phyloP scores from a whole-genome alignment of 495 filamentous ascomycete genomes.

The Penicillium dipodomyicola region DNA sequence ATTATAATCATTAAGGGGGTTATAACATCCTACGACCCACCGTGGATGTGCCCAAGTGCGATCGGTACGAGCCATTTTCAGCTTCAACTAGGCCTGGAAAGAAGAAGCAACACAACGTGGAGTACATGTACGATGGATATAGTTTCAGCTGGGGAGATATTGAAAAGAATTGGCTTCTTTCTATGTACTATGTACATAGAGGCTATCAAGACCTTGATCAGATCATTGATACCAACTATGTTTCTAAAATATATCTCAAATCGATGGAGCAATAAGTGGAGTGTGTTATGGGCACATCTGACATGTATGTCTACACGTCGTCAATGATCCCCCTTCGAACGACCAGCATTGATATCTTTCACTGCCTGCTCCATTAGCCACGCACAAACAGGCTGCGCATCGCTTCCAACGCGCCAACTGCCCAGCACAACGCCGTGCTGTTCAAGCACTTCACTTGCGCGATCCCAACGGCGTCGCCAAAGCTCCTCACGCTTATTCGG shows the following conservation, averaged over 20 bases:
- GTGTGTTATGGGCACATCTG: not conserved
- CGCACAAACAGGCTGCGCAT: conserved; percentile 61
- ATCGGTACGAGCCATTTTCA: not conserved
- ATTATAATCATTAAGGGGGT: not conserved
- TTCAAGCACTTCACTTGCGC: conserved; percentile 68
- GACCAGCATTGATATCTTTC: conserved; percentile 20
- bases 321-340: not conserved
- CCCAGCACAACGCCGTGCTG: conserved; percentile 68
- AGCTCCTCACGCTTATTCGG: conserved; percentile 77
- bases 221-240: not conserved
- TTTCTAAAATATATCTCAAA: not conserved
- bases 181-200: not conserved
- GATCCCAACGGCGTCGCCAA: conserved; percentile 76
- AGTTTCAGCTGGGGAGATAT: not conserved
- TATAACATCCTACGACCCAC: not conserved
- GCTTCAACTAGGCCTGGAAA: not conserved
- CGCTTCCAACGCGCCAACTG: conserved; percentile 82
- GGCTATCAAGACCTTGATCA: not conserved
- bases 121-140: not conserved
- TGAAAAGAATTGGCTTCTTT: not conserved
- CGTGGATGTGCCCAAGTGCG: not conserved
- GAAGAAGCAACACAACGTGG: not conserved
- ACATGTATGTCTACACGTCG: not conserved
- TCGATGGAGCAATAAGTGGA: not conserved
- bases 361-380: conserved; percentile 50